Evolutionary conservation across 176 grass and related monocot species (phyloP).

Genomic region (Carex scoparia): DNA sequence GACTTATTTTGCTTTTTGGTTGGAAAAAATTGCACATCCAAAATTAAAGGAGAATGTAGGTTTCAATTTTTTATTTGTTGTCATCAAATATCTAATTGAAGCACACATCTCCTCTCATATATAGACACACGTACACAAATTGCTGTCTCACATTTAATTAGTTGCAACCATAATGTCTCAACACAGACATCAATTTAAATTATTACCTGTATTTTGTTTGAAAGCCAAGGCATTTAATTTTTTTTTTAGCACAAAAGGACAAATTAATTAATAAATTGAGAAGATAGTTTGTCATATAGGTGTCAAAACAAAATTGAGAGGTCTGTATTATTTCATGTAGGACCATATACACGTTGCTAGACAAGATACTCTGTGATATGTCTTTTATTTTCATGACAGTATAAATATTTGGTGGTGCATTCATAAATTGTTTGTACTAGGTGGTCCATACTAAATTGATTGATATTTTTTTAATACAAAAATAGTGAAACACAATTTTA

Average conservation of each 20-base stretch:
- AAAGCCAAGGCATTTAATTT: background rate
- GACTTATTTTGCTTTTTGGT: background rate
- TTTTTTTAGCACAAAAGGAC: background rate
- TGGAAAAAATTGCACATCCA: background rate
- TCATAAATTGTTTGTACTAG: background rate
- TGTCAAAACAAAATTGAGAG: background rate
- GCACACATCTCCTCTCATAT: too few relatives aligned
- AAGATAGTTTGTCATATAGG: background rate
- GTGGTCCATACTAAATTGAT: background rate
- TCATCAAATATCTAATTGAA: too few relatives aligned
- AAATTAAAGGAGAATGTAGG: background rate
- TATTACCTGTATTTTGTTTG: background rate
- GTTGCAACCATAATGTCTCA: background rate
- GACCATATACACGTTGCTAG: background rate
- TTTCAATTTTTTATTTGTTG: too few relatives aligned
- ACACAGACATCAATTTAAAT: background rate
- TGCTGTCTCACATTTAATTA: too few relatives aligned
- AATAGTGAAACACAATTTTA: background rate
- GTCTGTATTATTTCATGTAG: conserved; percentile 4
- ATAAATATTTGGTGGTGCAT: background rate
- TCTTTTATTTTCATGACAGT: background rate
- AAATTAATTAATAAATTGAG: background rate
- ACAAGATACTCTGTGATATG: background rate
- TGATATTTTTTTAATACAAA: too few relatives aligned
- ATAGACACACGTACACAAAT: too few relatives aligned